Conservation (phyloP, 805 yeast species). For the Nakazawaea ishiwadae region DNA sequence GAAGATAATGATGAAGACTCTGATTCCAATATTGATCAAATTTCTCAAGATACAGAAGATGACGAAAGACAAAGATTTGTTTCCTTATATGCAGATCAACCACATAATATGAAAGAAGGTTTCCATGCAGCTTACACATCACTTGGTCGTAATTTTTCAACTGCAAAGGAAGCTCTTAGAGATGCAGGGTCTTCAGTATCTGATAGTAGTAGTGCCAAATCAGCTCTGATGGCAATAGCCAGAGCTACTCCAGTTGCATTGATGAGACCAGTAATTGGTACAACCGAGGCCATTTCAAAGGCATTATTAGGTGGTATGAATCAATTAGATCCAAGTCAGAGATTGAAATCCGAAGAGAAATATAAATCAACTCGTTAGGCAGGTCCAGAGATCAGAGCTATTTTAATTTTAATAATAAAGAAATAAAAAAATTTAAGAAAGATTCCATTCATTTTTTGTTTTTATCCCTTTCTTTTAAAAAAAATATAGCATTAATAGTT, state of each 20-base stretch:
- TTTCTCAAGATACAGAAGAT: constrained; percentile 18
- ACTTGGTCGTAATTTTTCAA: constrained; percentile 58
- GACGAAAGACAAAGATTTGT: constrained; percentile 38
- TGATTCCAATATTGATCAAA: constrained; percentile 6
- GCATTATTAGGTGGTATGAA: constrained; percentile 81
- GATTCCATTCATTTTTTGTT: too few relatives aligned
- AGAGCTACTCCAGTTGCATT: constrained; percentile 77
- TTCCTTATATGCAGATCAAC: constrained; percentile 84
- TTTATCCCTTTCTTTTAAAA: too few relatives aligned
- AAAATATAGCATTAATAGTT: too few relatives aligned
- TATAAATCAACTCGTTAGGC: constrained; percentile 33
- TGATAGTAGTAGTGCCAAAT: constrained; percentile 61
- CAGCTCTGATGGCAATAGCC: constrained; percentile 62
- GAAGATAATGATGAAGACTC: constrained; percentile 20
- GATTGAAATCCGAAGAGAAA: constrained; percentile 58
- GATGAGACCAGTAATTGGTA: constrained; percentile 84
- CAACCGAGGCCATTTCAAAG: constrained; percentile 84
- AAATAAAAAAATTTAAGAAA: too few relatives aligned
- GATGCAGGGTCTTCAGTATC: constrained; percentile 58
- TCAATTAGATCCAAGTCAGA: constrained; percentile 65
- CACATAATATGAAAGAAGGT: constrained; percentile 66
- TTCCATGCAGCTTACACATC: constrained; percentile 69
- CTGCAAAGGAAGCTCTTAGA: constrained; percentile 61
- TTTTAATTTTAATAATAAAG: too few relatives aligned
- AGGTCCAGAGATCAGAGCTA: background rate